Conservation (phyloP, 2,329 filamentous ascomycete species). For the Hymenoscyphus albidus region DNA sequence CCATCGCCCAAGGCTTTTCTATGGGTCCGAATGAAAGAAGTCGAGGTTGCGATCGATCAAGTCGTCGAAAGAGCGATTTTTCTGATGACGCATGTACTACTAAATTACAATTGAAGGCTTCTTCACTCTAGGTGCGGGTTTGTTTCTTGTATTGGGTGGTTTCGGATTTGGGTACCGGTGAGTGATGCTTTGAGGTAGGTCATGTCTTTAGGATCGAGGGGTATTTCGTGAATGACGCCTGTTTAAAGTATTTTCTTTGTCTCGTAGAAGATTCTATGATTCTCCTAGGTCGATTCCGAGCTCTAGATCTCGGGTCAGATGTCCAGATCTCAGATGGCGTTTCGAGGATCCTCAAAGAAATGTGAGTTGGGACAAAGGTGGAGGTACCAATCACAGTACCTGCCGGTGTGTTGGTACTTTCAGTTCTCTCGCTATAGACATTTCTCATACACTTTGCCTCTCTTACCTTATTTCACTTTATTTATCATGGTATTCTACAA, state of each 20-base stretch:
- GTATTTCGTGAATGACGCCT: background rate
- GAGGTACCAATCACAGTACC: background rate
- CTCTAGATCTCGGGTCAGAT: background rate
- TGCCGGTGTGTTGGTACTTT: background rate
- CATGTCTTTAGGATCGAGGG: background rate
- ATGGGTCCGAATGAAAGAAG: background rate
- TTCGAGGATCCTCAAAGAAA: background rate
- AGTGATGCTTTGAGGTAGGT: background rate
- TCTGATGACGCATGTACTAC: background rate
- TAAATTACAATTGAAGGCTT: background rate
- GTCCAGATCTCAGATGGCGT: background rate
- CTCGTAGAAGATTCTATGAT: background rate
- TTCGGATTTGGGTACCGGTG: too few species aligned
- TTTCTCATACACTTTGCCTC: background rate
- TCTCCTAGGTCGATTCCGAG: background rate
- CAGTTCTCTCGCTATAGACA: background rate
- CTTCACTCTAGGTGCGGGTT: background rate
- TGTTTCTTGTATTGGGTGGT: background rate
- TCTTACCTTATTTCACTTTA: too few species aligned
- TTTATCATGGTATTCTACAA: too few species aligned
- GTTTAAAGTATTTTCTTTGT: background rate
- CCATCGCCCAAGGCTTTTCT: constrained; percentile 14
- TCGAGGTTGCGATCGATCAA: background rate
- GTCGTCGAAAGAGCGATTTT: background rate
- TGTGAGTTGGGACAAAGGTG: background rate